phyloP scores from a whole-genome alignment of 2,329 filamentous ascomycete genomes.

The Claviceps sp. region DNA sequence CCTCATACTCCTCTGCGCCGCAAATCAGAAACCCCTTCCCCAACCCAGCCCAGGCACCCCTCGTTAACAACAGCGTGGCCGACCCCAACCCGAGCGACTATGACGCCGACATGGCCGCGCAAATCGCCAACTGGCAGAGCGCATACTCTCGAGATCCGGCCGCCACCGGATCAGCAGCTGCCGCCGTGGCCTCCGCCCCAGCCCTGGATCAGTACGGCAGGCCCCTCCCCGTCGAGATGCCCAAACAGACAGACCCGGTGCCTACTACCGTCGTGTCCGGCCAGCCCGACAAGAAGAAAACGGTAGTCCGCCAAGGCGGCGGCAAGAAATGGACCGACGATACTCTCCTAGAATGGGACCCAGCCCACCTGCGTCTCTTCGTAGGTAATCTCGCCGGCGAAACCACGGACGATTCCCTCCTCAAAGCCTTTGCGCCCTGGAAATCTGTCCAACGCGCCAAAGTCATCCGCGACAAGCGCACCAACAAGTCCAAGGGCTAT shows the following conservation, averaged over 20 bases:
- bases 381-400: constrained; percentile 95
- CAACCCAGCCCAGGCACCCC: constrained; percentile 34
- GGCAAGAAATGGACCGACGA: constrained; percentile 89
- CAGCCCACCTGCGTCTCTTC: constrained; percentile 84
- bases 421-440: constrained; percentile 88
- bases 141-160: constrained; percentile 47
- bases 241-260: constrained; percentile 15
- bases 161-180: constrained; percentile 14
- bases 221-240: constrained; percentile 13
- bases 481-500: constrained; percentile 90
- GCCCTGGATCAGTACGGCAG: constrained; percentile 21
- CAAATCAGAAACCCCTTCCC: constrained; percentile 76
- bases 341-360: constrained; percentile 87
- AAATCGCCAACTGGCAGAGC: constrained; percentile 91
- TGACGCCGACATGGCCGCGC: constrained; percentile 74
- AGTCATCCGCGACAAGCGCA: constrained; percentile 89
- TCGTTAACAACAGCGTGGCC: constrained; percentile 14
- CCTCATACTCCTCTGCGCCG: constrained; percentile 30
- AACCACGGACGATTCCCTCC: constrained; percentile 87
- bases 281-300: constrained; percentile 58
- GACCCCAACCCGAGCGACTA: constrained; percentile 23
- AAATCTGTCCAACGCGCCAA: constrained; percentile 81
- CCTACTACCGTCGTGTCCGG: constrained; percentile 32
- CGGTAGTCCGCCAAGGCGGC: constrained; percentile 76
- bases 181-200: constrained; percentile 13